Conservation (phyloP, 345 rosid genomes). For the Sisymbrium altissimum region DNA sequence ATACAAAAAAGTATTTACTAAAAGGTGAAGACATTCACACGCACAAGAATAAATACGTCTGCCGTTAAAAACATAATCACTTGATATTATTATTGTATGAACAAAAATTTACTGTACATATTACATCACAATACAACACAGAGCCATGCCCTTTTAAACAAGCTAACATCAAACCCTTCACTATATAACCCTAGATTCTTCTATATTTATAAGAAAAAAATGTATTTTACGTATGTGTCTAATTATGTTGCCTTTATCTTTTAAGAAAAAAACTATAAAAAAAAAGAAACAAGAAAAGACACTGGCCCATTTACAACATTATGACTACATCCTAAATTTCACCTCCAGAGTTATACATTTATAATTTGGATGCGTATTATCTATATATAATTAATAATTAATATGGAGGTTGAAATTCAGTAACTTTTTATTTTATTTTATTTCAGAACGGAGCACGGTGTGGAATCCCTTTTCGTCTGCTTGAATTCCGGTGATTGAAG, state of each 20-base stretch:
- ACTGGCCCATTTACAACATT: constrained; percentile 33
- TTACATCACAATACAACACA: neutral
- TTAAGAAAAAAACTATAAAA: neutral
- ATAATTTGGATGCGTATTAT: constrained; percentile 6
- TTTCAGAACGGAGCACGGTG: constrained; percentile 70
- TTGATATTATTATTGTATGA: constrained; percentile 16
- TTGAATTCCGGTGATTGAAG: constrained; percentile 59
- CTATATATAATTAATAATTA: constrained; percentile 14
- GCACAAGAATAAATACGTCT: neutral
- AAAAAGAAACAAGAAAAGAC: neutral
- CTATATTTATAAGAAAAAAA: constrained; percentile 11
- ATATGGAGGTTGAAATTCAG: constrained; percentile 19
- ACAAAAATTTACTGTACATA: constrained; percentile 31
- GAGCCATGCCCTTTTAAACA: neutral
- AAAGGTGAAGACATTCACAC: neutral
- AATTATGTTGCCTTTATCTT: constrained; percentile 19
- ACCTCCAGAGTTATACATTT: constrained; percentile 5
- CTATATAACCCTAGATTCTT: constrained; percentile 18
- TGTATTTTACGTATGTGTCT: constrained; percentile 29
- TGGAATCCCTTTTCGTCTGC: constrained; percentile 84
- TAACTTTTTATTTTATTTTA: neutral
- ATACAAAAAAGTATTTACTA: neutral
- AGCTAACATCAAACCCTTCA: constrained; percentile 12
- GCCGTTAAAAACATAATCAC: neutral
- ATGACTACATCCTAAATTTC: constrained; percentile 33